These are phyloP conservation scores for Penicillium digitatum DNA, from an alignment of 2,329 filamentous ascomycete species.

Conservation along the genomic window DNA sequence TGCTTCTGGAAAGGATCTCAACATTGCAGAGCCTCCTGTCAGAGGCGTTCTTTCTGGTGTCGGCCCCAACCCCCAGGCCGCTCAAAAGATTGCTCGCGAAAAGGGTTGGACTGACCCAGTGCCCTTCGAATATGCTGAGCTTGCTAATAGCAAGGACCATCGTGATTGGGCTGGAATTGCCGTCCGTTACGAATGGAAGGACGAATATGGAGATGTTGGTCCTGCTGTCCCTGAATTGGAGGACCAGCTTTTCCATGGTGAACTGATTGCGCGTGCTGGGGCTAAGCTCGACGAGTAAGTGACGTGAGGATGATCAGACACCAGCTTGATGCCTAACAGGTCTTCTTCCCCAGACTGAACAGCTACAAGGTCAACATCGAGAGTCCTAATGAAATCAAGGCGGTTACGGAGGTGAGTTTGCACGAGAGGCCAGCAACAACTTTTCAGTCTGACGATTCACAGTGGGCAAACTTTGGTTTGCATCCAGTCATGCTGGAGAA, in stretches of 20 bases:
- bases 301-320: not conserved
- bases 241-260: slow-evolving; percentile 64
- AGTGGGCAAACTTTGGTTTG: slow-evolving; percentile 73
- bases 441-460: slow-evolving; percentile 25
- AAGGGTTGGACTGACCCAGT: slow-evolving; percentile 40
- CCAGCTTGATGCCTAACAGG: not conserved
- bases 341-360: slow-evolving; percentile 11
- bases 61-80: slow-evolving; percentile 17
- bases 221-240: slow-evolving; percentile 69
- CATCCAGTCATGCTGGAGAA: slow-evolving; percentile 82
- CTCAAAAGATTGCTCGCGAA: slow-evolving; percentile 28
- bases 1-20: not conserved
- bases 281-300: slow-evolving; percentile 62
- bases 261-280: slow-evolving; percentile 52
- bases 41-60: not conserved
- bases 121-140: slow-evolving; percentile 36
- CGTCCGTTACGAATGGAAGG: slow-evolving; percentile 75
- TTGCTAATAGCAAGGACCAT: slow-evolving; percentile 26
- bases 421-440: not conserved
- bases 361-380: slow-evolving; percentile 7
- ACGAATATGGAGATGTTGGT: slow-evolving; percentile 81
- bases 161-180: slow-evolving; percentile 54
- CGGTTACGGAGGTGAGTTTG: slow-evolving; percentile 10
- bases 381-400: slow-evolving; percentile 7
- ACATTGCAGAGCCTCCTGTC: not conserved